Percentiles rank a stretch among this genome's conserved stretches.
phyloP scores from a whole-genome alignment of 2,329 filamentous ascomycete species.

The Cordyceps farinosa region DNA sequence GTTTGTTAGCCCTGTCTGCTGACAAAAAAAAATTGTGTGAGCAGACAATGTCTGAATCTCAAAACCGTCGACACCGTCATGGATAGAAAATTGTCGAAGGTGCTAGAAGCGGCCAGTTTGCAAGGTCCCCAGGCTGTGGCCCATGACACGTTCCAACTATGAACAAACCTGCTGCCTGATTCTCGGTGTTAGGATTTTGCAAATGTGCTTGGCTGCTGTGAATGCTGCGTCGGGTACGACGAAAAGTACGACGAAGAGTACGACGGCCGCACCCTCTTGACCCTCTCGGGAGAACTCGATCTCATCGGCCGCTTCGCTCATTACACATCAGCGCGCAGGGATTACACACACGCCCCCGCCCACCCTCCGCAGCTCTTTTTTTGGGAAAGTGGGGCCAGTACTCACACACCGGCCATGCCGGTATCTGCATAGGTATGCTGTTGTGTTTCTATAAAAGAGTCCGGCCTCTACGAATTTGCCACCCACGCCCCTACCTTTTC shows the following conservation, averaged over 20 bases:
- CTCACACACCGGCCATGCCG: constrained; percentile 12
- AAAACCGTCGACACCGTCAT: not conserved
- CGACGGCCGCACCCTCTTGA: constrained; percentile 6
- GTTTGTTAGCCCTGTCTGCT: not conserved
- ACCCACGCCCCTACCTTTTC: constrained; percentile 16
- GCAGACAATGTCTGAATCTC: not conserved
- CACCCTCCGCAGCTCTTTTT: constrained; percentile 5
- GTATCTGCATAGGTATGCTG: constrained; percentile 2
- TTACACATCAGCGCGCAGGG: constrained; percentile 9
- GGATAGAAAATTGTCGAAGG: not conserved
- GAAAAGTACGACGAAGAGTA: not conserved
- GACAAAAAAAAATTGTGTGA: not conserved
- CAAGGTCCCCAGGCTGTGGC: not conserved
- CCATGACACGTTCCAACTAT: not conserved
- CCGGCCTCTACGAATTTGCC: constrained; percentile 12
- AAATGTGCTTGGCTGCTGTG: not conserved
- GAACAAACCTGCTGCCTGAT: not conserved
- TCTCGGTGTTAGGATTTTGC: constrained; percentile 6
- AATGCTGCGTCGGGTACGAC: constrained; percentile 1
- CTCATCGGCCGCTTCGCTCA: constrained; percentile 10
- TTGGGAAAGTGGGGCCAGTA: not conserved
- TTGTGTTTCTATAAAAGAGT: constrained; percentile 12
- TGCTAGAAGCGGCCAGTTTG: not conserved
- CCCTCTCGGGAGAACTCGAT: constrained; percentile 14
- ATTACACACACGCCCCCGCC: constrained; percentile 2